Evolutionary conservation across 257 asterid genomes (phyloP), one percentile per base, ranked within the genome.

Genomic region (Solanum virginianum): DNA sequence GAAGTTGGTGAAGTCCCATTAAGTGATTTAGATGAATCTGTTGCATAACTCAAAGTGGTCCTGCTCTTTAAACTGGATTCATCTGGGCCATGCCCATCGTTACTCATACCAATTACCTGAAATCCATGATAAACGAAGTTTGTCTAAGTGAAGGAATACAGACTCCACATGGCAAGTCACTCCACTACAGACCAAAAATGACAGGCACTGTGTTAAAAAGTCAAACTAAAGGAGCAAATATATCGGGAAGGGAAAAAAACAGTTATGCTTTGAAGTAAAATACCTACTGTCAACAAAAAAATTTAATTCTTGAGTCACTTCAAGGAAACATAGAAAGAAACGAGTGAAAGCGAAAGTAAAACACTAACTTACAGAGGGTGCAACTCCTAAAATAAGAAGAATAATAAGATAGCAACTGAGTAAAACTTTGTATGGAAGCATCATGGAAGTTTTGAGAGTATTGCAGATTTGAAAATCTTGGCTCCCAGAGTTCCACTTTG

Each of bases 81-180:
- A 41, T 89, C 87, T 69, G 88, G 54, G 29, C 88, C 90, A 72
- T 43, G 89, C 55, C 89, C 93, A 88, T 92, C 93, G 32, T 88
- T 85, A 86, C 90, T 89, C 91, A 84, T 81, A 88, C 87, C 87
- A 75, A 89, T 81, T 84, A 90, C 89, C 97, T 92, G 90, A 53
- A 86, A 66, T 77, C 49, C 59, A 88, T 65, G 85, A 71, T 54
- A 84, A 62, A 63, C 24, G 57, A 85, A 71, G 69, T 65, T 77
- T 36, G 69, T 82, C 86, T 86, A 81, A 88, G 80, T 72, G 63
- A 68, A 77, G 63, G 10, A 51, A 43, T 69, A 80, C 47, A 55
- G 51, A 65, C 29, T 49, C 57, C 14, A 45, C 68, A 65, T 29
- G 10, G 51, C 45, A 10, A 56, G n/a, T 45, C 14, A 55, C 53